Evolutionary conservation across 176 grass and related monocot species (phyloP).

Genomic region (Avena atlantica): DNA sequence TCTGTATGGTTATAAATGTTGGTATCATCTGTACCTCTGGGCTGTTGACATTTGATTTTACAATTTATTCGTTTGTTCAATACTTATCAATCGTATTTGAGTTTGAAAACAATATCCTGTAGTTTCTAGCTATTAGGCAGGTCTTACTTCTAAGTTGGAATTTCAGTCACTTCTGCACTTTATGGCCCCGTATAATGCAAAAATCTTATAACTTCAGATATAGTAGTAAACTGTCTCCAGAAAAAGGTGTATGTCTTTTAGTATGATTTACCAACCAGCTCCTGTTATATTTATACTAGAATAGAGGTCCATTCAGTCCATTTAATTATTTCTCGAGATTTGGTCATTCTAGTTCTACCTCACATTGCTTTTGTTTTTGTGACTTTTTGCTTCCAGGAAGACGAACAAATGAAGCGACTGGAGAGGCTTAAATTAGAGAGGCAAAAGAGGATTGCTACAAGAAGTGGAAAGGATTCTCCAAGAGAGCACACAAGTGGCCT

Average conservation of each 20-base stretch:
- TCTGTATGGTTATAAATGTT: not conserved
- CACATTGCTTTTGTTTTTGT: not conserved
- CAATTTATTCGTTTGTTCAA: not conserved
- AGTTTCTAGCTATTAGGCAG: not conserved
- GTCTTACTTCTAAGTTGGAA: not conserved
- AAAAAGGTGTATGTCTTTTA: not conserved
- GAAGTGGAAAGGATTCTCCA: conserved; percentile 45
- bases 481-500: conserved; percentile 52
- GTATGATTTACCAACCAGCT: not conserved
- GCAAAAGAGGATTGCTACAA: conserved; percentile 91
- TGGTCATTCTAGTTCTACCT: not conserved
- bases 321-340: not conserved
- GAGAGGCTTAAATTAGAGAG: conserved; percentile 91
- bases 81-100: not conserved
- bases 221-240: not conserved
- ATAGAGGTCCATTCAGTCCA: not conserved
- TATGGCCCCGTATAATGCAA: conserved; percentile 15
- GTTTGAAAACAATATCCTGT: not conserved
- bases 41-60: not conserved
- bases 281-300: not conserved
- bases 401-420: conserved; percentile 81
- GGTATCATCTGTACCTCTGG: not conserved
- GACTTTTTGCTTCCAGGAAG: conserved; percentile 63
- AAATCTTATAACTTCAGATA: conserved; percentile 21
- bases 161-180: not conserved